phyloP scores from a whole-genome alignment of 768 basidiomycete genomes.

The Scleroderma citrinum region DNA sequence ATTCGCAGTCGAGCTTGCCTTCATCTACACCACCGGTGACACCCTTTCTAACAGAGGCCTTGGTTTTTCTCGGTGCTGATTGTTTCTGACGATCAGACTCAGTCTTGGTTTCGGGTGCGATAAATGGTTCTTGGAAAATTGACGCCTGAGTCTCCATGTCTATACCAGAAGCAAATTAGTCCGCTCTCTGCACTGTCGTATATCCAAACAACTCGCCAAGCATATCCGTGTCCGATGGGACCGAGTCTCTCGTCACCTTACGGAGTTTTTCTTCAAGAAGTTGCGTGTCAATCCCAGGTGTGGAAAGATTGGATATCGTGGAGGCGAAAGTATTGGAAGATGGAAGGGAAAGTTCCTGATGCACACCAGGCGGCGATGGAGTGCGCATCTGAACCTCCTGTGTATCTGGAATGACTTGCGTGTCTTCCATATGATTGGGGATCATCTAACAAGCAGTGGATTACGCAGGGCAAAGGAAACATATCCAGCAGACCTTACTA shows the following conservation, averaged over 20 bases:
- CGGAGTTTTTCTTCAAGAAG: constrained; percentile 29
- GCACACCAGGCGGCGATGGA: constrained; percentile 15
- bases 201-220: constrained; percentile 36
- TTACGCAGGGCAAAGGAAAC: constrained; percentile 1
- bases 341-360: constrained; percentile 17
- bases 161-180: constrained; percentile 4
- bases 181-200: too few species aligned
- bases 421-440: constrained; percentile 39
- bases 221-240: constrained; percentile 39
- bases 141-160: constrained; percentile 30
- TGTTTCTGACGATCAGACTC: neutral
- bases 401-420: constrained; percentile 39
- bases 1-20: constrained; percentile 58
- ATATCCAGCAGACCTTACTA: constrained; percentile 36
- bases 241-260: constrained; percentile 5
- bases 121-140: constrained; percentile 13
- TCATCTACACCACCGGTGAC: constrained; percentile 21
- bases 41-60: constrained; percentile 1
- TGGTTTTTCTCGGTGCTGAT: neutral
- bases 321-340: constrained; percentile 21
- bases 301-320: constrained; percentile 15
- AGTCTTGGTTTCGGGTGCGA: constrained; percentile 32
- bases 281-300: constrained; percentile 35
- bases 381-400: constrained; percentile 25
- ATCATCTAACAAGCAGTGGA: constrained; percentile 11